Percentiles rank a stretch among this genome's conserved stretches.
These are phyloP conservation scores for Ambrosia hybrid DNA, from an alignment of 140 eudicot genomes.

Conservation along the genomic window DNA sequence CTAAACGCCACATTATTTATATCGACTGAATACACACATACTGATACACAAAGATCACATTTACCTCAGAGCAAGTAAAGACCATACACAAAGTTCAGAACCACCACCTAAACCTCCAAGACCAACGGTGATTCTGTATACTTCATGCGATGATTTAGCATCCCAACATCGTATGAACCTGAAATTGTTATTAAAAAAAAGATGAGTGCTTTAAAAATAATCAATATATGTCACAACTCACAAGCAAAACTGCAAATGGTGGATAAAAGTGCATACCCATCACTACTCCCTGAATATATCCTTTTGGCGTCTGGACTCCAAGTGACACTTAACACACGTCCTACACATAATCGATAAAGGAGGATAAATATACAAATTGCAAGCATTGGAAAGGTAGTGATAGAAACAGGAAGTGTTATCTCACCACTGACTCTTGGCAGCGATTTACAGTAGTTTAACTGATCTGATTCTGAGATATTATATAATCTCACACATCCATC, in stretches of 20 bases:
- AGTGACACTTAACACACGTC: constrained; percentile 76
- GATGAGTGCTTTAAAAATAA: background rate
- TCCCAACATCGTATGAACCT: constrained; percentile 95
- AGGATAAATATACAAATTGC: background rate
- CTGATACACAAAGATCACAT: background rate
- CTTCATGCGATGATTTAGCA: constrained; percentile 54
- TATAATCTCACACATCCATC: constrained; percentile 86
- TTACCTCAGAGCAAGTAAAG: constrained; percentile 81
- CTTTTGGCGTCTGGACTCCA: constrained; percentile 74
- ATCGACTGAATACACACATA: background rate
- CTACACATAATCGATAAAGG: constrained; percentile 34
- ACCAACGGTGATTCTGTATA: constrained; percentile 88
- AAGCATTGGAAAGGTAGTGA: background rate
- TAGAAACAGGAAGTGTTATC: constrained; percentile 28
- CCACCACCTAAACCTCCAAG: constrained; percentile 77
- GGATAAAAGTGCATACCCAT: constrained; percentile 55
- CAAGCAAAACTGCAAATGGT: background rate
- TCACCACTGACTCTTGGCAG: constrained; percentile 93
- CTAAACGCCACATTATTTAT: background rate
- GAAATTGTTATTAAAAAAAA: constrained; percentile 4
- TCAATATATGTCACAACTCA: constrained; percentile 4
- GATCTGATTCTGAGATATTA: constrained; percentile 41
- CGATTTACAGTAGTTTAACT: constrained; percentile 48
- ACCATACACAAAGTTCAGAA: constrained; percentile 83
- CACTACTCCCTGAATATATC: constrained; percentile 93